Conservation (phyloP, 805 yeast species). For the Blastobotrys attinorum region DNA sequence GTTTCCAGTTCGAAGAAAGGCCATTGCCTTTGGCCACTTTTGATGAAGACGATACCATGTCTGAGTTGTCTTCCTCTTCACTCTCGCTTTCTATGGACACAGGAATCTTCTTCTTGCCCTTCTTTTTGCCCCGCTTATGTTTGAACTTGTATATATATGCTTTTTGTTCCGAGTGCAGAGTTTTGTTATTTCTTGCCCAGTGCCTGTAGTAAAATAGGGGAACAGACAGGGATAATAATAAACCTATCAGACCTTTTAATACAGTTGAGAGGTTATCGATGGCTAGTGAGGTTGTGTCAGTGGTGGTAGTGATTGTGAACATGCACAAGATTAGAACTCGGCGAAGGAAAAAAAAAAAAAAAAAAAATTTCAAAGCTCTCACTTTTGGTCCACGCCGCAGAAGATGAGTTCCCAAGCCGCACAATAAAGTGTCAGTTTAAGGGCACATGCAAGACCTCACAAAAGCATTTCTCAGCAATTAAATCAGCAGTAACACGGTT, state of each 20-base stretch:
- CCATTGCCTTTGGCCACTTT: background rate
- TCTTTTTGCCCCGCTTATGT: background rate
- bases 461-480: too few relatives aligned
- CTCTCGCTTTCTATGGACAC: background rate
- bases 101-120: background rate
- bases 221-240: too few relatives aligned
- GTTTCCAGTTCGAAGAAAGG: constrained; percentile 15
- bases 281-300: background rate
- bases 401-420: too few relatives aligned
- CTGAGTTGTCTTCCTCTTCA: background rate
- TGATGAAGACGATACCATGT: background rate
- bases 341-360: too few relatives aligned
- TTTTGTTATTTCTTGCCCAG: too few relatives aligned
- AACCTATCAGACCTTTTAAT: background rate
- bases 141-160: background rate
- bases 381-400: too few relatives aligned
- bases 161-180: too few relatives aligned
- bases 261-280: background rate
- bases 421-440: too few relatives aligned
- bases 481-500: too few relatives aligned
- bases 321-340: background rate
- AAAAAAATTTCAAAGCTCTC: too few relatives aligned
- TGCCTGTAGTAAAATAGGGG: too few relatives aligned
- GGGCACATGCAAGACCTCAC: too few relatives aligned
- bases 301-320: background rate